phyloP scores from a whole-genome alignment of 148 eudicot species.

The Simmondsia chinensis region DNA sequence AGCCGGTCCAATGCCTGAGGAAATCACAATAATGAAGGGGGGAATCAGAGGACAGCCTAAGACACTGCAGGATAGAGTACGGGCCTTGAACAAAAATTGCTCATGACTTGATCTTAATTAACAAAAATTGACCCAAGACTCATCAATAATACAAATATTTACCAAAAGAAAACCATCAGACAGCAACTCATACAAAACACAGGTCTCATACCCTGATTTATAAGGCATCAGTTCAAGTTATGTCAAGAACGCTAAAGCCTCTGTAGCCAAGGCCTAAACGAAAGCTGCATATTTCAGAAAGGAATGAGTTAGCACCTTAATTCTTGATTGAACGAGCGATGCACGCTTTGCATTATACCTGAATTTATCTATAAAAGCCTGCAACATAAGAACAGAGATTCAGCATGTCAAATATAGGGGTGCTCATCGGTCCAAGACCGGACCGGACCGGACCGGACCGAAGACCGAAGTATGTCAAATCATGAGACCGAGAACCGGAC shows the following conservation, averaged over 20 bases:
- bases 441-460: slow-evolving; percentile 1
- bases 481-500: no score
- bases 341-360: slow-evolving; percentile 99
- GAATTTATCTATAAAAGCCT: slow-evolving; percentile 90
- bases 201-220: no score
- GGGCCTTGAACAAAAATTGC: background rate
- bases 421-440: no score
- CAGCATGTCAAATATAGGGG: slow-evolving; percentile 5
- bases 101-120: no score
- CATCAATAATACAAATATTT: no score
- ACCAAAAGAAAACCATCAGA: no score
- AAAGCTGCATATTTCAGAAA: no score
- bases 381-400: slow-evolving; percentile 23
- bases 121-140: no score
- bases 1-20: slow-evolving; percentile 86
- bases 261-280: no score
- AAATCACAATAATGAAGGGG: slow-evolving; percentile 6
- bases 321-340: slow-evolving; percentile 98
- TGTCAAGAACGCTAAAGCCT: no score
- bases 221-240: no score
- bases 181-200: no score
- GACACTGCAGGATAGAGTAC: background rate
- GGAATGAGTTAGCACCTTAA: slow-evolving; percentile 50
- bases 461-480: slow-evolving; percentile 1
- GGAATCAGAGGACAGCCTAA: background rate